These are phyloP conservation scores for Leptomonas seymouri DNA, from an alignment of 208 protist genomes.

Conservation along the genomic window DNA sequence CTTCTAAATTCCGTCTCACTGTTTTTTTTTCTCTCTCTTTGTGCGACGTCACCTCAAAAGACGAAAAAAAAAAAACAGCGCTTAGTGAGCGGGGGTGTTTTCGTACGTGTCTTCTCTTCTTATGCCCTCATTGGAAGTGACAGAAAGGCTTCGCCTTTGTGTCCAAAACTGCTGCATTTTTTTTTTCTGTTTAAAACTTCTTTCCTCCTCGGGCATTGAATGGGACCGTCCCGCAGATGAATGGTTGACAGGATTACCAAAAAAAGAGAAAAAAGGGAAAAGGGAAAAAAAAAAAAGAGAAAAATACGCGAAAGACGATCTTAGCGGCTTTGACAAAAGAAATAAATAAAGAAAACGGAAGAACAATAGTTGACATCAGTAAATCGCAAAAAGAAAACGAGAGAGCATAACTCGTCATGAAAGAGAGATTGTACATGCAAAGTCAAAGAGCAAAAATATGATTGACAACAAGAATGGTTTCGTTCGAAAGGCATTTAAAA, in stretches of 20 bases:
- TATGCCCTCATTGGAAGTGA: not conserved
- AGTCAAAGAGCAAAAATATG: not conserved
- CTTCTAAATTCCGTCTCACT: not conserved
- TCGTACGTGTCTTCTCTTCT: not conserved
- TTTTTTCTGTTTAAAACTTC: not conserved
- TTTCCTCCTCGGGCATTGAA: too few relatives aligned
- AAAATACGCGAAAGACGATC: constrained; percentile 11
- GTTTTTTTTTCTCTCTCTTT: not conserved
- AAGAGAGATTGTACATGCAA: constrained; percentile 17
- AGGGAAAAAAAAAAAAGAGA: constrained; percentile 10
- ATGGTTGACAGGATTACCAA: constrained; percentile 3
- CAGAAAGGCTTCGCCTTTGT: not conserved
- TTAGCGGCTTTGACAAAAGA: constrained; percentile 3
- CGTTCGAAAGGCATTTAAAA: not conserved
- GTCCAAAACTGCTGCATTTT: not conserved
- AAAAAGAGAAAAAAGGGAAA: not conserved
- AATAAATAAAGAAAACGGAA: too few relatives aligned
- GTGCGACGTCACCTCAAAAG: not conserved
- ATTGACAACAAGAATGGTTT: not conserved
- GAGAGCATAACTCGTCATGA: constrained; percentile 5
- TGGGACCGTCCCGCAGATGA: not conserved
- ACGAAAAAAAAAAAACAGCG: not conserved
- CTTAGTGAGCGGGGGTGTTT: not conserved
- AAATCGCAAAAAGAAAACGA: constrained; percentile 8
- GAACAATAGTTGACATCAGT: constrained; percentile 13